Percentiles rank a stretch among this genome's conserved stretches.
These are phyloP conservation scores for Umbellularia californica DNA, from an alignment of 164 flowering plant genomes.

Conservation along the genomic window DNA sequence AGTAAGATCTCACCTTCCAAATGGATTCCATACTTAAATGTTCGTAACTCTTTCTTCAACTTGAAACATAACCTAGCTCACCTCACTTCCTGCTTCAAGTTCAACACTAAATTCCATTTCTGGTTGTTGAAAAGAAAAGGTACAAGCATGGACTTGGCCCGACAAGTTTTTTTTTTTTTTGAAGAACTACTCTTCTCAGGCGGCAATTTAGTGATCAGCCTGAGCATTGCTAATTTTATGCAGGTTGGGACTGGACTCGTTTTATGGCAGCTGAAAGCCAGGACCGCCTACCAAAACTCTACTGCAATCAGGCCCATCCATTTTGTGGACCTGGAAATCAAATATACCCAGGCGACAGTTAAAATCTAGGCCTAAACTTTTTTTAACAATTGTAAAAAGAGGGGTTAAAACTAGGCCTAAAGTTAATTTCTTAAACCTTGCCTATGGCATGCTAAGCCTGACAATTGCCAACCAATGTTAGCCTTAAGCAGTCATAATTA, in stretches of 20 bases:
- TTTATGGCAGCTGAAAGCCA: neutral
- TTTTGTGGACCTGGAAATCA: neutral
- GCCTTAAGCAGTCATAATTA: neutral
- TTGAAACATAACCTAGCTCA: no score
- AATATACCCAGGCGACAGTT: neutral
- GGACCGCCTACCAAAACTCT: neutral
- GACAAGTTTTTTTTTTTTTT: neutral
- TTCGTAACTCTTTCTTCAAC: neutral
- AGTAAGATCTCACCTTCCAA: constrained; percentile 40
- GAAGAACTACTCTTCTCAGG: neutral
- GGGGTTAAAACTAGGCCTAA: no score
- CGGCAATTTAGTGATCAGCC: neutral
- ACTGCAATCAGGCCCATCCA: neutral
- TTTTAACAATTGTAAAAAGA: no score
- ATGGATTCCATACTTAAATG: neutral
- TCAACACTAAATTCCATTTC: no score
- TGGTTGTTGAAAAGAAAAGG: neutral
- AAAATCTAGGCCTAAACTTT: no score
- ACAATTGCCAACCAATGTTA: neutral
- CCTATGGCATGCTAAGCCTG: neutral
- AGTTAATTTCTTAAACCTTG: no score
- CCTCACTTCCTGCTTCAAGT: no score
- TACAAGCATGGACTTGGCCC: neutral
- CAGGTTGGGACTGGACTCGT: neutral
- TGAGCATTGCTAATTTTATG: neutral